phyloP scores from a whole-genome alignment of 495 filamentous ascomycete genomes.

The Penicillium samsonianum region DNA sequence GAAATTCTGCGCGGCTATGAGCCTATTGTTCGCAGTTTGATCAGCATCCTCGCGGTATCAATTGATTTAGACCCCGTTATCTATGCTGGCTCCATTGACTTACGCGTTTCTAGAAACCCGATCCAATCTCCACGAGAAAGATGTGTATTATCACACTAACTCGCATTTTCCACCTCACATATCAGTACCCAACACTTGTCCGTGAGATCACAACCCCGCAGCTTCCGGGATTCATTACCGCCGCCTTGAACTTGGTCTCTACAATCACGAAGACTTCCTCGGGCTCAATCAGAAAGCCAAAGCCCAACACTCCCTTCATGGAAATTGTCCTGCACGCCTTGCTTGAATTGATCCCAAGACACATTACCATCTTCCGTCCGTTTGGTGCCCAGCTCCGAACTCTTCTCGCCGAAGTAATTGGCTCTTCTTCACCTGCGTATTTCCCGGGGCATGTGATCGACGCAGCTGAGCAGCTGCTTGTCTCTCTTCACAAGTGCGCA shows the following conservation, averaged over 20 bases:
- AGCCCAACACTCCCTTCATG: slow-evolving; percentile 48
- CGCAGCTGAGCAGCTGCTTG: slow-evolving; percentile 59
- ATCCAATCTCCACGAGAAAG: slow-evolving; percentile 69
- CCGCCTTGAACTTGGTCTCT: slow-evolving; percentile 68
- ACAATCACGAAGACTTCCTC: slow-evolving; percentile 35
- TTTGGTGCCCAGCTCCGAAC: slow-evolving; percentile 66
- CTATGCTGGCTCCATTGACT: slow-evolving; percentile 11
- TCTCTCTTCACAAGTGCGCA: slow-evolving; percentile 71
- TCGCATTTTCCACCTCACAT: slow-evolving; percentile 78
- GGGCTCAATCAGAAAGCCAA: slow-evolving; percentile 46
- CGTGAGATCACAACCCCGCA: slow-evolving; percentile 85
- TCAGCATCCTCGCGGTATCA: slow-evolving; percentile 68
- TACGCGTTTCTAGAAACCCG: slow-evolving; percentile 59
- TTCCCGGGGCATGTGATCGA: slow-evolving; percentile 52
- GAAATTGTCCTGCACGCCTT: slow-evolving; percentile 66
- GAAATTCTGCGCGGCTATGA: slow-evolving; percentile 69
- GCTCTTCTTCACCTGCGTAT: slow-evolving; percentile 30
- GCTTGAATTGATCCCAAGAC: slow-evolving; percentile 66
- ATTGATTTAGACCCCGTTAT: not conserved
- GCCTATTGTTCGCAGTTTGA: slow-evolving; percentile 70
- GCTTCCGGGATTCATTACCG: slow-evolving; percentile 69
- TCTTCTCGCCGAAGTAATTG: slow-evolving; percentile 52
- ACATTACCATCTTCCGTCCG: slow-evolving; percentile 77
- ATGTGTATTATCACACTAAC: slow-evolving; percentile 73
- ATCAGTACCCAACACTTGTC: slow-evolving; percentile 77